Conservation (phyloP, 345 rosid species). For the Acer saccharum region DNA sequence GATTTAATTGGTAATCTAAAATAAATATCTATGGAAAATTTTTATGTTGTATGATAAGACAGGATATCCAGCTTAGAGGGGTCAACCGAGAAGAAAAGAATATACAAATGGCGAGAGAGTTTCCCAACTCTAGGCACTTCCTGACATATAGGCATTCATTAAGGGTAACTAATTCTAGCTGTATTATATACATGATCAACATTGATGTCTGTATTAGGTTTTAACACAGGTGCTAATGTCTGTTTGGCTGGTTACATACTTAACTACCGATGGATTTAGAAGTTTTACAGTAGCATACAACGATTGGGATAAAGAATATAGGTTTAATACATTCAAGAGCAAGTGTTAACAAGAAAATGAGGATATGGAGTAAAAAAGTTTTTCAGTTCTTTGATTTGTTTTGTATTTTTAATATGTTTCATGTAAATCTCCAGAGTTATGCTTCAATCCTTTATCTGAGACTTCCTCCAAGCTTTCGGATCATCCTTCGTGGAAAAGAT, state of each 20-base stretch:
- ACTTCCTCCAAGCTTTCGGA: constrained; percentile 79
- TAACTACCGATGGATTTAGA: neutral
- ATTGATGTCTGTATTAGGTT: neutral
- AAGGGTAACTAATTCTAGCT: constrained; percentile 52
- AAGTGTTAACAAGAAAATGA: neutral
- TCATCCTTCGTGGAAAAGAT: constrained; percentile 89
- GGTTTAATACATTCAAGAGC: neutral
- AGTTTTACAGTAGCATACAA: neutral
- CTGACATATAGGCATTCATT: constrained; percentile 86
- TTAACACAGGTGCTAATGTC: neutral
- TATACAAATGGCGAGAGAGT: constrained; percentile 78
- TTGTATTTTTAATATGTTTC: neutral
- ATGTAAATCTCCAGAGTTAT: constrained; percentile 63
- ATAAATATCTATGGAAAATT: neutral
- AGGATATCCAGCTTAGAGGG: constrained; percentile 98
- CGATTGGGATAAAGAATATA: neutral
- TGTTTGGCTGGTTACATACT: neutral
- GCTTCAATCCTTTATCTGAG: constrained; percentile 91
- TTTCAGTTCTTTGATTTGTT: neutral
- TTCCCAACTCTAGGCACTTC: constrained; percentile 84
- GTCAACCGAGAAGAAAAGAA: constrained; percentile 93
- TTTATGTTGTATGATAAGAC: constrained; percentile 26
- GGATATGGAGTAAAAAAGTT: neutral
- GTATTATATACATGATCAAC: neutral
- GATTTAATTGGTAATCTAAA: neutral